phyloP scores from a whole-genome alignment of 495 filamentous ascomycete genomes.

The Penicillium bialowiezense region DNA sequence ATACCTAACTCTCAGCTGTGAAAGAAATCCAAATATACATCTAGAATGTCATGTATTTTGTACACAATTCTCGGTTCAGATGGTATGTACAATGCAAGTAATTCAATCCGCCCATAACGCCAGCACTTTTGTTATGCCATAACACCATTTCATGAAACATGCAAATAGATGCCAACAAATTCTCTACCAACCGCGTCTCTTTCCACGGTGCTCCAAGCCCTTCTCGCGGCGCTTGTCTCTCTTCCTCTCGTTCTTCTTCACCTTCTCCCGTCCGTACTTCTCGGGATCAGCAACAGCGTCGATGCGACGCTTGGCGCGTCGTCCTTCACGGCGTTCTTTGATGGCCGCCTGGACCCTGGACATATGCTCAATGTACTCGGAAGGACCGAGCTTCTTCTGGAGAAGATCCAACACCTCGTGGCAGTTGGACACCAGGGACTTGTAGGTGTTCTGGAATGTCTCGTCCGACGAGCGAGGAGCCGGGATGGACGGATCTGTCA shows the following conservation, averaged over 20 bases:
- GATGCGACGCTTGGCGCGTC: conserved; percentile 79
- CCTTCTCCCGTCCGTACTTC: conserved; percentile 72
- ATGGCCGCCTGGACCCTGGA: conserved; percentile 65
- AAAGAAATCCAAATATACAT: too few relatives aligned
- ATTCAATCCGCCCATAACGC: conserved; percentile 20
- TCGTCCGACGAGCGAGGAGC: conserved; percentile 63
- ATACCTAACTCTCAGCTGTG: too few relatives aligned
- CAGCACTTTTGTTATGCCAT: conserved; percentile 26
- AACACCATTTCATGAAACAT: conserved; percentile 24
- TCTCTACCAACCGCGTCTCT: conserved; percentile 64
- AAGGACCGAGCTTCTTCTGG: conserved; percentile 81
- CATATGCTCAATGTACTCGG: conserved; percentile 68
- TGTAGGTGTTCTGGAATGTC: conserved; percentile 63
- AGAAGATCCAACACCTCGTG: conserved; percentile 70
- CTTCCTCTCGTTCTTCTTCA: conserved; percentile 80
- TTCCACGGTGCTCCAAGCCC: conserved; percentile 62
- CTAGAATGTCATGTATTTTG: not conserved
- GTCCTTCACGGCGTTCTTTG: conserved; percentile 62
- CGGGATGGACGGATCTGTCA: conserved; percentile 76
- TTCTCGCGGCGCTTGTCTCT: conserved; percentile 78
- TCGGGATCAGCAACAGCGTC: conserved; percentile 82
- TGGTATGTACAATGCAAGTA: conserved; percentile 7
- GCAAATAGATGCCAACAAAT: conserved; percentile 1
- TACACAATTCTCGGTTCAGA: conserved; percentile 8
- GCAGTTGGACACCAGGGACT: conserved; percentile 62